Conservation (phyloP, 768 basidiomycete species). For the Rhodotorula kratochvilovae region DNA sequence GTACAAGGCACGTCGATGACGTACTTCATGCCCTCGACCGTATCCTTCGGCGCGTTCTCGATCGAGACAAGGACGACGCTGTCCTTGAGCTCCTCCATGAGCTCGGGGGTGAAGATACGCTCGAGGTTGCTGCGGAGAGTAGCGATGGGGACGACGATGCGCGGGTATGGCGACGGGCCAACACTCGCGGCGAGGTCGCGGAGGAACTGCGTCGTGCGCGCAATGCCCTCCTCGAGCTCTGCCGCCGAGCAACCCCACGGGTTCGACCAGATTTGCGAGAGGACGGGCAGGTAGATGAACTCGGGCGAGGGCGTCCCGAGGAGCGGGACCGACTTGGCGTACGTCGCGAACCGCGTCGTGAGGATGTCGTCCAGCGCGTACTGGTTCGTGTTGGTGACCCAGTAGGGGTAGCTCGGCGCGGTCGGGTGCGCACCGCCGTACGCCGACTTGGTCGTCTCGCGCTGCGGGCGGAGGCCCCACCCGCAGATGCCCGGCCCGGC, state of each 20-base stretch:
- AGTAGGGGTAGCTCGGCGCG: conserved; percentile 29
- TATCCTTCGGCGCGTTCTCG: conserved; percentile 30
- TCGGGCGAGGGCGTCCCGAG: conserved; percentile 30
- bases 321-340: conserved; percentile 22
- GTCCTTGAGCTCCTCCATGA: conserved; percentile 32
- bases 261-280: conserved; percentile 35
- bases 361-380: conserved; percentile 40
- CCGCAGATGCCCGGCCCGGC: conserved; percentile 8
- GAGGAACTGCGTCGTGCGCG: conserved; percentile 28
- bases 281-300: conserved; percentile 39
- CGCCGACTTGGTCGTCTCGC: conserved; percentile 19
- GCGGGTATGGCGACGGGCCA: conserved; percentile 31
- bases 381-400: conserved; percentile 29
- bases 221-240: conserved; percentile 21
- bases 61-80: conserved; percentile 31
- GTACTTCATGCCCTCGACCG: conserved; percentile 33
- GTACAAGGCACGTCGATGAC: conserved; percentile 36
- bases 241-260: conserved; percentile 29
- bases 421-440: conserved; percentile 11
- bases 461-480: conserved; percentile 8
- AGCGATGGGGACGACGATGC: conserved; percentile 30
- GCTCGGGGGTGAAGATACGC: conserved; percentile 15
- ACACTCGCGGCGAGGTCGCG: conserved; percentile 25
- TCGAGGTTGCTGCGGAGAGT: conserved; percentile 29
- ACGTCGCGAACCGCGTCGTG: conserved; percentile 28